Evolutionary conservation across 176 grass and related monocot genomes (phyloP).

Genomic region (Eremochloa ophiuroides): DNA sequence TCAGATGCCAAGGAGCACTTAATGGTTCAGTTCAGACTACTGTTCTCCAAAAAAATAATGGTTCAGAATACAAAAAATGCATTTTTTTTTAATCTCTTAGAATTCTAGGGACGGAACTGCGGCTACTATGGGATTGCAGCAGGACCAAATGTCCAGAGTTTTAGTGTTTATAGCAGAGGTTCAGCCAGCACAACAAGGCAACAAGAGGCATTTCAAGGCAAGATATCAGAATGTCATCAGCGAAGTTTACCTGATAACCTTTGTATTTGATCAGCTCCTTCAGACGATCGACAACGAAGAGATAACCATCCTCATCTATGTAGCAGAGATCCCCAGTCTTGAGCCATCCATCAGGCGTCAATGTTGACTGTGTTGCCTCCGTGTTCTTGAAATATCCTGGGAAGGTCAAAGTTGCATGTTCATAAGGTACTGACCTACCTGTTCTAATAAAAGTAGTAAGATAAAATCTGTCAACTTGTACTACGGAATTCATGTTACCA

Average conservation of each 20-base stretch:
- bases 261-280: constrained; percentile 99
- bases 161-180: background rate
- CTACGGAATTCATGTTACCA: background rate
- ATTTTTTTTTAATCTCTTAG: background rate
- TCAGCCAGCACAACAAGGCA: background rate
- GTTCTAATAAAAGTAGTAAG: background rate
- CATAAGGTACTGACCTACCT: background rate
- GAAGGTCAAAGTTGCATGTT: constrained; percentile 8
- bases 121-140: background rate
- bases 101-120: background rate
- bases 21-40: background rate
- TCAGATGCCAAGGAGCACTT: background rate
- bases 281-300: constrained; percentile 88
- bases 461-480: background rate
- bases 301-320: constrained; percentile 91
- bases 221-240: background rate
- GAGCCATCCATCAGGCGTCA: constrained; percentile 80
- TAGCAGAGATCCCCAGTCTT: constrained; percentile 92
- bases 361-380: constrained; percentile 65
- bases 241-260: constrained; percentile 74
- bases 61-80: background rate
- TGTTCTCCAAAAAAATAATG: background rate
- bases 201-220: background rate
- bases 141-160: background rate
- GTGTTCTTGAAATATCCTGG: constrained; percentile 82